Base-by-base conservation (phyloP, 768 basidiomycete species). In the Boletus pseudopeckii region DNA sequence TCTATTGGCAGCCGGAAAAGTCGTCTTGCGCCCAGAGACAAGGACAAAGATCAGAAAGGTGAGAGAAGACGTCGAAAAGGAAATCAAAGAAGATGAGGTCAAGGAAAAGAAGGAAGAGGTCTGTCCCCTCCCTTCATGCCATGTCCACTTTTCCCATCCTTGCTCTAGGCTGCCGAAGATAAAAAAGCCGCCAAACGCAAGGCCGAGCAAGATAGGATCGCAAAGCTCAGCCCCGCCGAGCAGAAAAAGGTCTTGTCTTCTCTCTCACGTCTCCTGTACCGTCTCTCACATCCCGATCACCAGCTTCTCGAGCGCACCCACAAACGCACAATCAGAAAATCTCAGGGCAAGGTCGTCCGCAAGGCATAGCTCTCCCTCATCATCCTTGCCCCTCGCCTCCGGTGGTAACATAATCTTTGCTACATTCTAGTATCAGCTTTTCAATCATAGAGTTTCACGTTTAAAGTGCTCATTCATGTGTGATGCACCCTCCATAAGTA, bases 1-100 rank as follows among this genome's bases (percentile, higher is more conserved):
- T 67, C 69, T 78, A 17, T 69, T 94, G 48, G 70, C 72, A 54
- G 36, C 65, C 20, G 67, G 63, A 37, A 78, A 80, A 63, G 58
- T 83, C 28, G 74, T 74, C 49, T 72, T 93, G 45, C 84, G 91
- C 24, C 89, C 92, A 14, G 93, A 96, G 75, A 93, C 92, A 45
- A 83, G 80, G 65, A 67, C 67, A 40, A 96, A 95, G 74, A 77
- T 95, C 48, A 81, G 76, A 66, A 90, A 82, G 70, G 77, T 75
- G 22, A 78, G 93, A 46, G 85, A 92, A 47, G 86, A 86, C 17
- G 71, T 91, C 30, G 83, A 85, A 48, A 84, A 80, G 61, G 74
- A 77, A 18, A 76, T 97, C 54, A 84, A 78, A 67, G 82, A 84
- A 52, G 89, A 92, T 47, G 72, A 78, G 6, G 77, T 74, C 64